Base-by-base conservation (phyloP, 2,329 filamentous ascomycete genomes). In the Rosellinia necatrix region DNA sequence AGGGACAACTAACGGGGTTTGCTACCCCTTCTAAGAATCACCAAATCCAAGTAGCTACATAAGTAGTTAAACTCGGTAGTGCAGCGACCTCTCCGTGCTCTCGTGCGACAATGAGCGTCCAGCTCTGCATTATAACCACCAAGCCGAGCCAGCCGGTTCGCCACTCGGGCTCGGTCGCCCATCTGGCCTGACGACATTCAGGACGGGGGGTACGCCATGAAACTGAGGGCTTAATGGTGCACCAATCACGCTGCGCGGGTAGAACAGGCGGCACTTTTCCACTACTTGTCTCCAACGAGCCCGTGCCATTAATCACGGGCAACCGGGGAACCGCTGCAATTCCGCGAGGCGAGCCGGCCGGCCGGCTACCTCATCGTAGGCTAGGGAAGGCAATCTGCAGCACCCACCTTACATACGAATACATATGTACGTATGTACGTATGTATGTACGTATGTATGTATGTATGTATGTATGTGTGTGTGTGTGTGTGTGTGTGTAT, bases 291-390 rank as follows among this genome's bases (percentile, higher is more conserved):
- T 17, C 25, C 30, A 49, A 46, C n/a, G 43, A 21, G 49, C 19
- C 38, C 42, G 38, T 42, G 21, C n/a, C n/a, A n/a, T n/a, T n/a
- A n/a, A n/a, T n/a, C n/a, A n/a, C n/a, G n/a, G n/a, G n/a, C n/a
- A n/a, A n/a, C n/a, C n/a, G n/a, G n/a, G n/a, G n/a, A 42, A 19
- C 19, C 30, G 19, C 27, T 4, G 9, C 24, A 21, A 40, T 12
- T n/a, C n/a, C n/a, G n/a, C n/a, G 38, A 41, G 32, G 24, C n/a
- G 22, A 55, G 13, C 19, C 29, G n/a, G 21, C 24, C 58, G 50
- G 55, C 38, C 49, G 47, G 24, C 35, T 49, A 41, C 58, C 50
- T 53, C 43, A 53, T 44, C 46, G 37, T 42, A n/a, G n/a, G n/a
- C n/a, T n/a, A n/a, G n/a, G n/a, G n/a, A n/a, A n/a, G n/a, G n/a